phyloP scores from a whole-genome alignment of 805 yeast genomes.

The Clavispora fructus region DNA sequence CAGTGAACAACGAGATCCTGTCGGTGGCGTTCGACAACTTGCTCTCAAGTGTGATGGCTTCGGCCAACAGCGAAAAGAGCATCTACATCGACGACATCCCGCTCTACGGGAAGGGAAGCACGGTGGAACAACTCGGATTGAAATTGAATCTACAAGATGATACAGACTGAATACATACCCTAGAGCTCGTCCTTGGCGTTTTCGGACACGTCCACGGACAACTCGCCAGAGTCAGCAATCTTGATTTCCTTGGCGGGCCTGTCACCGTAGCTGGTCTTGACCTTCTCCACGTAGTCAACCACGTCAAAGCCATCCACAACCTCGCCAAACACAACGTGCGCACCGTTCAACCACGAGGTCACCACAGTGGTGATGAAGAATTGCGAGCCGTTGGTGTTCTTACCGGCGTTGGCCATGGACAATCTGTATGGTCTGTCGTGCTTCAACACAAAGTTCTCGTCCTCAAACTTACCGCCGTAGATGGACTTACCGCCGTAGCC shows the following conservation, averaged over 20 bases:
- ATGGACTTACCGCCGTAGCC: slow-evolving; percentile 82
- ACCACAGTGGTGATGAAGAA: slow-evolving; percentile 90
- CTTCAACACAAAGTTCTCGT: slow-evolving; percentile 69
- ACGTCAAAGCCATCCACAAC: slow-evolving; percentile 85
- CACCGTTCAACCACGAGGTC: slow-evolving; percentile 89
- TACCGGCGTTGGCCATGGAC: slow-evolving; percentile 80
- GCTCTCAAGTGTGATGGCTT: slow-evolving; percentile 20
- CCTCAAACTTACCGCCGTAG: slow-evolving; percentile 67
- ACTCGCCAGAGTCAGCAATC: slow-evolving; percentile 69
- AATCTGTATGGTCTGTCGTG: slow-evolving; percentile 66
- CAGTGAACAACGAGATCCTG: slow-evolving; percentile 19
- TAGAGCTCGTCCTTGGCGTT: slow-evolving; percentile 26
- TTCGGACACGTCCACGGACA: slow-evolving; percentile 23
- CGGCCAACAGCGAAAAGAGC: slow-evolving; percentile 14
- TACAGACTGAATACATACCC: not conserved
- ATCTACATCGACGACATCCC: slow-evolving; percentile 36
- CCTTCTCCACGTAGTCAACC: slow-evolving; percentile 66
- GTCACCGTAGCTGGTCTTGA: slow-evolving; percentile 67
- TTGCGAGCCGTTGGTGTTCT: slow-evolving; percentile 83
- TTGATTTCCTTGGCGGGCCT: slow-evolving; percentile 62
- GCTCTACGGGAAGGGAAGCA: slow-evolving; percentile 34
- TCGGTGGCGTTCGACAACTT: slow-evolving; percentile 29
- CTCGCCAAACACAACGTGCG: slow-evolving; percentile 95
- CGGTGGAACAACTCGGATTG: slow-evolving; percentile 32
- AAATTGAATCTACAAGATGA: slow-evolving; percentile 21